Base-by-base conservation (phyloP, 2,329 filamentous ascomycete genomes). In the Xylariaceae sp. region DNA sequence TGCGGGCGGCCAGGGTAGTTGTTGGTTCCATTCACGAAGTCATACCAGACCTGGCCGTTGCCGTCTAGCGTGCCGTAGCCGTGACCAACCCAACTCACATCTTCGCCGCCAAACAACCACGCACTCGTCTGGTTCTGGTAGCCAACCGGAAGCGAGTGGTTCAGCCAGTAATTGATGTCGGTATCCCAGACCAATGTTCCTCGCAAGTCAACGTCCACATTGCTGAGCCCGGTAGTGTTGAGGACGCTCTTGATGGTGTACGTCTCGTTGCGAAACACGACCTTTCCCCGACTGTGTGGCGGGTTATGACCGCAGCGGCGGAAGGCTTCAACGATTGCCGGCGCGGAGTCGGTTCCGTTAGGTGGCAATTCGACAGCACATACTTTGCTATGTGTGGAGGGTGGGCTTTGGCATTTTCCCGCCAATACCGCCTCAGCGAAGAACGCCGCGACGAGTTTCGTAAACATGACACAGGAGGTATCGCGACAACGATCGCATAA, bases 21-120 rank as follows among this genome's bases (percentile, higher is more conserved):
- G 29, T 73, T 75, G 10, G 64, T 63, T 14, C 74, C 72, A 23
- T 71, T 67, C 47, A 76, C 75, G 67, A 77, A 81, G 57, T 82
- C 75, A 62, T 86, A 86, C 83, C 83, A 87, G 2, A 77, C 75
- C 62, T 85, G 79, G 1, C 84, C 84, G 63, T 86, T 86, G 9
- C 84, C 83, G 64, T 86, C 76, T 14, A 86, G 70, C 2, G 79
- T 83, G 3, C 84, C 84, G 19, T 70, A 68, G 12, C 79, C 79
- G 61, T 79, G 70, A 9, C 82, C 82, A 32, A 79, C 71, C 57
- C 81, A 75, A 9, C 71, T 67, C 20, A 87, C 71, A 29, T 78
- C 75, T 12, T 79, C 70, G 4, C 84, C 84, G 16, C 83, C 82
- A 59, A 85, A 76, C 50, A 79, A 70, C 78, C 79, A 84, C 1